A percentile compares a stretch with the other conserved stretches of the same genome.
These are phyloP conservation scores for Uncinocarpus reesii DNA, from an alignment of 2,329 filamentous ascomycete species.

Conservation along the genomic window DNA sequence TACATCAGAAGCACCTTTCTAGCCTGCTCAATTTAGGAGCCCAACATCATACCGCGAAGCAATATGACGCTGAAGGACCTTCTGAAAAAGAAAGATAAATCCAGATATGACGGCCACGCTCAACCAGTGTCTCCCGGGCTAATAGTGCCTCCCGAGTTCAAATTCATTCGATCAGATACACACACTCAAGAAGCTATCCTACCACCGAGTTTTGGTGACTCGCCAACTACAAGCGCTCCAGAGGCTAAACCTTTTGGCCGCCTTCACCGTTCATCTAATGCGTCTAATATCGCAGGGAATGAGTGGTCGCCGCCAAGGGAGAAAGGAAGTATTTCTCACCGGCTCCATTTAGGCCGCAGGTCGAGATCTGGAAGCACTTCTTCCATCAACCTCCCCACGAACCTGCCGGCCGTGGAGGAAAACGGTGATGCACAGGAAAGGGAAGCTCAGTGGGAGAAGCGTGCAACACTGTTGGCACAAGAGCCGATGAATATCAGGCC, in stretches of 20 bases:
- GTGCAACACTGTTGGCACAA: constrained; percentile 77
- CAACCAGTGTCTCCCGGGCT: constrained; percentile 14
- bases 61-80: constrained; percentile 52
- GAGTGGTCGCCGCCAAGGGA: constrained; percentile 13
- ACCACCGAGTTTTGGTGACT: constrained; percentile 49
- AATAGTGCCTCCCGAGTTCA: constrained; percentile 53
- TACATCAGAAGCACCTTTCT: too few relatives aligned
- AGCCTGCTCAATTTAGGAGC: background rate
- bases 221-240: constrained; percentile 16
- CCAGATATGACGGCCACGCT: constrained; percentile 13
- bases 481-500: constrained; percentile 38
- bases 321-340: constrained; percentile 48
- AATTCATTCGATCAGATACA: constrained; percentile 76
- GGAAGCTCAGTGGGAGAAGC: constrained; percentile 80
- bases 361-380: constrained; percentile 44
- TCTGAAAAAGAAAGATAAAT: constrained; percentile 52
- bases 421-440: constrained; percentile 42
- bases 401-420: constrained; percentile 59
- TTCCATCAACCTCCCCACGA: constrained; percentile 64
- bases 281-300: constrained; percentile 3
- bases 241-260: constrained; percentile 26
- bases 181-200: constrained; percentile 66
- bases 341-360: constrained; percentile 52
- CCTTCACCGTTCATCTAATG: constrained; percentile 25
- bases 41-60: background rate